A percentile compares a stretch with the other conserved stretches of the same genome.
Conservation (phyloP, 305 asterid genomes). For the Fraxinus angustifolia region DNA sequence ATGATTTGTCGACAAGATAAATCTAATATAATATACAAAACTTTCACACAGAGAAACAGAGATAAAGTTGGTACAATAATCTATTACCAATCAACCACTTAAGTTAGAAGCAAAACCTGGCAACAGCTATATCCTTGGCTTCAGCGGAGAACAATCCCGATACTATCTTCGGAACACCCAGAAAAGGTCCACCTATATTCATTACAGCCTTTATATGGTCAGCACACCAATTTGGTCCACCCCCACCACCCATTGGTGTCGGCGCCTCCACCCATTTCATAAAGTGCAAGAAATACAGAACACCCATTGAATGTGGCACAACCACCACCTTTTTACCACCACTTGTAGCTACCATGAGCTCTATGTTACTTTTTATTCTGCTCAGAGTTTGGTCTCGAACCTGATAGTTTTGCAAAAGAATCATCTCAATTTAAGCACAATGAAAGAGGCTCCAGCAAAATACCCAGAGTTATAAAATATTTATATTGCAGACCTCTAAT, state of each 20-base stretch:
- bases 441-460: constrained; percentile 1
- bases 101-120: constrained; percentile 48
- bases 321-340: constrained; percentile 75
- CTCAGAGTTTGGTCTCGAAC: constrained; percentile 77
- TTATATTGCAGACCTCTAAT: background rate
- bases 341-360: constrained; percentile 67
- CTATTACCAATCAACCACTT: constrained; percentile 18
- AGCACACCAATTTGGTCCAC: constrained; percentile 81
- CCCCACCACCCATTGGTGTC: constrained; percentile 78
- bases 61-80: constrained; percentile 1
- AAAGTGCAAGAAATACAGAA: constrained; percentile 76
- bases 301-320: constrained; percentile 90
- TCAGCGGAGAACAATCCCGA: constrained; percentile 78
- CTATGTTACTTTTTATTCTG: constrained; percentile 74
- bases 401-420: constrained; percentile 34
- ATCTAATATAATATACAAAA: background rate
- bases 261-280: constrained; percentile 93
- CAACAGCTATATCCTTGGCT: constrained; percentile 75
- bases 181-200: constrained; percentile 81
- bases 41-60: background rate
- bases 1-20: background rate
- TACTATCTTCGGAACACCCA: constrained; percentile 77
- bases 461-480: background rate
- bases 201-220: constrained; percentile 72
- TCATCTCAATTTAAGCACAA: constrained; percentile 16